Evolutionary conservation across 495 filamentous ascomycete genomes (phyloP), one percentile per base, ranked within the genome.

Genomic region (Chaetomidium leptoderma): DNA sequence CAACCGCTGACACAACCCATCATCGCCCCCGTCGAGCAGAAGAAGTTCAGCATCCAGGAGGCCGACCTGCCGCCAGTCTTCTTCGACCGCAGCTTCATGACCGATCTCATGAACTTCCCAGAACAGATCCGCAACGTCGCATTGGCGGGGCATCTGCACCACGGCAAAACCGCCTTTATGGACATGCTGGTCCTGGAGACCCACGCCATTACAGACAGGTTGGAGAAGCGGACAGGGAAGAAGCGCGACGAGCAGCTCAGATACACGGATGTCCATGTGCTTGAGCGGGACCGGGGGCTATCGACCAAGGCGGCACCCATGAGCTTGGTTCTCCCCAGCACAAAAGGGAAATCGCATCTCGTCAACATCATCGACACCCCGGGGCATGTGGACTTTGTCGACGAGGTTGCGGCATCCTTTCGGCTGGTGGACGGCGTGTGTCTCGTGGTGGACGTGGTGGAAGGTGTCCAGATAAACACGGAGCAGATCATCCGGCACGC

Each of bases 151-250:
- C 92, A 97, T 74, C 72, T 98, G 35, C 93, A 98, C 66, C 93
- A 98, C 74, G 93, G 93, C 55, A 98, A 98, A 76, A 97, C 93
- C 17, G 90, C 92, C 1, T 87, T 98, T 58, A 92, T 97, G 90
- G 93, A 98, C 70, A 97, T 97, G 91, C 76, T 98, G 39, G 93
- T 98, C 3, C 77, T 90, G 65, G 88, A 97, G 71, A 98, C 93
- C 45, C 95, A 98, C 65, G 88, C 95, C 55, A 82, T 96, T 39
- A 76, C 81, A 36, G 88, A 88, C 45, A 78, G 85, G 60, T 72
- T 92, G 55, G 86, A 93, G 30, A 91, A 87, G 72, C 85, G 83
- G 66, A 85, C 76, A 40, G 92, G 92, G 2, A 89, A 81, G 72
- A 90, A 86, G 67, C 80, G 85, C 48, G 91, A 96, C 60, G 92